Evolutionary conservation across 1,284 basidiomycete species (phyloP), one percentile per base, ranked within the genome.

Genomic region (Fomitopsis schrenkii): DNA sequence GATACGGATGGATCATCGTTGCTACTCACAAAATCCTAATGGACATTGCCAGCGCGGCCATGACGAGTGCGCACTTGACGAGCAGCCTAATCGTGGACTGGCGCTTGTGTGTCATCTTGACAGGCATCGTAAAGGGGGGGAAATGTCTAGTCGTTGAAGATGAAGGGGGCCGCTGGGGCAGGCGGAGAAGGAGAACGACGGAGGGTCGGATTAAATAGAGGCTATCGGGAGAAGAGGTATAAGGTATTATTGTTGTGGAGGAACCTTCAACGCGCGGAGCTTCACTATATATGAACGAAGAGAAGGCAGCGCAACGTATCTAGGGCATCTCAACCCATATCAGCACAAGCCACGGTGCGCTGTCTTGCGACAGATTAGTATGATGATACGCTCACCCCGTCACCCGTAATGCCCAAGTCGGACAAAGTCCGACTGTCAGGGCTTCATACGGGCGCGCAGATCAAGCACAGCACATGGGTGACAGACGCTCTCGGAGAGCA

Each of bases 51-150:
- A 58, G 30, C 4, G 35, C 17, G 8, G 44, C 57, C 33, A 45
- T 58, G 19, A 45, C 57, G 15, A 58, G 45, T 10, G 57, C 57
- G 17, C 45, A 58, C 35, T 58, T 58, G 57, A 58, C 8, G 2
- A 55, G 53, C 22, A 30, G 8, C 48, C 48, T 50, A 26, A 50
- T 5, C 1, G 36, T 12, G 12, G 33, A n/a, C 5, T 26, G 28
- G 28, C 28, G 7, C 17, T 30, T 35, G 28, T 22, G 15, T 5
- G 53, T 15, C 36, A 35, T 42, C n/a, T 17, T 40, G 17, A 22
- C 5, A 40, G 40, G 36, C 53, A 42, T 41, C 17, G 53, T 26
- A 5, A 28, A 55, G 35, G 53, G 26, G 8, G 19, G 15, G 4
- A 26, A 3, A 10, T 6, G 17, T 12, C 8, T 10, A 30, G 14